Conservation (phyloP, 352 stramenopile genomes). For the Halophytophthora polymorphica region DNA sequence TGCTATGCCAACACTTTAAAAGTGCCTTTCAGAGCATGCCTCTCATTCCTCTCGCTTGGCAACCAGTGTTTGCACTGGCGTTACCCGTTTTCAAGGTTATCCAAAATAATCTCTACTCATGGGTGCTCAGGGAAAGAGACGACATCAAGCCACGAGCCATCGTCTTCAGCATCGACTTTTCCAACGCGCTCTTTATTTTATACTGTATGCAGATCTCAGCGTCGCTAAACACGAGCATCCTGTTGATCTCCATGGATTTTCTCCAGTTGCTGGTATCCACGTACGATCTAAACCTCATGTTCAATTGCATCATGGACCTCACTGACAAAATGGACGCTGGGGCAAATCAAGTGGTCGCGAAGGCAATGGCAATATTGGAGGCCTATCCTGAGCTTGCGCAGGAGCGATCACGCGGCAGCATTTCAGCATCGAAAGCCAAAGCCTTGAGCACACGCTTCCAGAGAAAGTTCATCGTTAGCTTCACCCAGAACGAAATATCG, state of each 20-base stretch:
- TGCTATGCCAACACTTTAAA: too few species aligned
- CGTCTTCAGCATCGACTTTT: constrained; percentile 47
- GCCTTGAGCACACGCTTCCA: too few species aligned
- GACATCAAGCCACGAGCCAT: constrained; percentile 37
- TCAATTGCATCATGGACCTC: constrained; percentile 9
- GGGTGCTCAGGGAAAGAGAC: constrained; percentile 6
- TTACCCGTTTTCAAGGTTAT: constrained; percentile 36
- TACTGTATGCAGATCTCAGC: constrained; percentile 32
- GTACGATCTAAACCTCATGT: constrained; percentile 15
- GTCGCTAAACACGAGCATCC: constrained; percentile 18
- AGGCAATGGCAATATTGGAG: constrained; percentile 1
- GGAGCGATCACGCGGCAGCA: too few species aligned
- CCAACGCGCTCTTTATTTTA: constrained; percentile 39
- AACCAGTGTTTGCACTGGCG: constrained; percentile 22
- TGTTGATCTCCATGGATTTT: constrained; percentile 32
- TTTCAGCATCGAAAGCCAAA: too few species aligned
- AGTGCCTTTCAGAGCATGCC: too few species aligned
- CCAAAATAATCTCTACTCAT: constrained; percentile 27
- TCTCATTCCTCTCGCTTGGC: too few species aligned
- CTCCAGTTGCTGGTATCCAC: constrained; percentile 24
- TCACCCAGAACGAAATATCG: too few species aligned
- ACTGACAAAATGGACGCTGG: constrained; percentile 7
- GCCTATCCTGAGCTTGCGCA: too few species aligned
- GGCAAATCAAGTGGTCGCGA: constrained; percentile 6
- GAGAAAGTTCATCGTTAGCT: constrained; percentile 1